phyloP scores from a whole-genome alignment of 2,329 filamentous ascomycete species.

The Xylaria sp. region DNA sequence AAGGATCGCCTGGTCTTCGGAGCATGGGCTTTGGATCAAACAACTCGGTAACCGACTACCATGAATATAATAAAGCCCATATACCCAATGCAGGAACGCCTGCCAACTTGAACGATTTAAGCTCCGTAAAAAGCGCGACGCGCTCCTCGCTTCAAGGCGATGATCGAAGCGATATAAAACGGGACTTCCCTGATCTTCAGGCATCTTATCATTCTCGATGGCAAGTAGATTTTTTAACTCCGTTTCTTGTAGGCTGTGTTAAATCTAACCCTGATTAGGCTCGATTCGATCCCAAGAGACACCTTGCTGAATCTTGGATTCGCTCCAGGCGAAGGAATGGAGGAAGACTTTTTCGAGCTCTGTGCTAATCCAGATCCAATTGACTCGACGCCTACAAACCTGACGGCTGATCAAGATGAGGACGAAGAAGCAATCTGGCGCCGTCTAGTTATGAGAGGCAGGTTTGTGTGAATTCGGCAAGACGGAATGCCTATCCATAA shows the following conservation, averaged over 20 bases:
- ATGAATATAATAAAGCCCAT: conserved; percentile 25
- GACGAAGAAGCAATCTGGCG: conserved; percentile 45
- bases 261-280: conserved; percentile 33
- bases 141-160: conserved; percentile 25
- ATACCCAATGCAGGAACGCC: conserved; percentile 20
- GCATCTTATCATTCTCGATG: conserved; percentile 39
- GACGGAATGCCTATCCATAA: neutral
- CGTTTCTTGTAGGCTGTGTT: neutral
- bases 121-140: conserved; percentile 16
- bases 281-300: conserved; percentile 41
- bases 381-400: conserved; percentile 34
- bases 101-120: conserved; percentile 26
- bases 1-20: conserved; percentile 23
- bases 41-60: conserved; percentile 31
- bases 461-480: conserved; percentile 36
- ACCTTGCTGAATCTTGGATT: conserved; percentile 44
- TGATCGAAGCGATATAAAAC: conserved; percentile 12
- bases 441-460: conserved; percentile 42
- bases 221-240: conserved; percentile 26
- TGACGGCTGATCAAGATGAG: conserved; percentile 38
- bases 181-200: conserved; percentile 25
- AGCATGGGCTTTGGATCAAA: conserved; percentile 31
- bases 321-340: conserved; percentile 41
- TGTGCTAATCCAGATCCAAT: conserved; percentile 44
- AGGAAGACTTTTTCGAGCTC: conserved; percentile 42